Conservation (phyloP, 345 rosid genomes). For the Corymbia maculata region DNA sequence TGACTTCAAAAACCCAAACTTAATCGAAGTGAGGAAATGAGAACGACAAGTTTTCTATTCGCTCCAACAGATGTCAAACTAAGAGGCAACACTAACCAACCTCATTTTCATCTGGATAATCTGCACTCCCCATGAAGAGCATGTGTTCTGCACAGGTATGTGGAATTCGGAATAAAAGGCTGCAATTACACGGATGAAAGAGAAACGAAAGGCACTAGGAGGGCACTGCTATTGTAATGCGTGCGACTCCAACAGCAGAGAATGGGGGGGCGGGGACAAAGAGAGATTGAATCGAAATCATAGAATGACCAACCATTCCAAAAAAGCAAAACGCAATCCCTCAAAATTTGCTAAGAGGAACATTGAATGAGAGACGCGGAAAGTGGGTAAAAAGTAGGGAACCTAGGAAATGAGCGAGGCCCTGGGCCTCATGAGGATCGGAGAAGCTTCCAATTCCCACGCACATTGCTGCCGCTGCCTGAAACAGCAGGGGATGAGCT, state of each 20-base stretch:
- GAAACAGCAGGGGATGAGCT: neutral
- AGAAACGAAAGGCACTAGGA: neutral
- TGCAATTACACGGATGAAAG: neutral
- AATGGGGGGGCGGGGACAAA: neutral
- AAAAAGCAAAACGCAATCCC: neutral
- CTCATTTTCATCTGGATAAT: constrained; percentile 96
- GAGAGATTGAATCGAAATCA: neutral
- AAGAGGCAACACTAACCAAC: constrained; percentile 20
- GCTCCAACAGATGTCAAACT: neutral
- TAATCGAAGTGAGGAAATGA: neutral
- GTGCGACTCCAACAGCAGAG: too few species aligned
- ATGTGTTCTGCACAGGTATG: constrained; percentile 63
- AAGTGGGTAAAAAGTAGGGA: neutral
- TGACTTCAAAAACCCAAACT: neutral
- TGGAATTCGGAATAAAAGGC: neutral
- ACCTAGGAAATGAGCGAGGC: constrained; percentile 97
- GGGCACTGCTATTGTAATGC: neutral
- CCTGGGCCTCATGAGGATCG: constrained; percentile 95
- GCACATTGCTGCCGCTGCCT: constrained; percentile 99
- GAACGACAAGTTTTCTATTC: neutral
- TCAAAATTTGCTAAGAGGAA: neutral
- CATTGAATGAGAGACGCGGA: neutral
- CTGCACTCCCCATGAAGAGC: constrained; percentile 98
- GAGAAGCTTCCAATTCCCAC: constrained; percentile 95
- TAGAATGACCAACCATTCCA: neutral